Evolutionary conservation across 2,329 filamentous ascomycete species (phyloP).

Genomic region (Paramyrothecium sp.): DNA sequence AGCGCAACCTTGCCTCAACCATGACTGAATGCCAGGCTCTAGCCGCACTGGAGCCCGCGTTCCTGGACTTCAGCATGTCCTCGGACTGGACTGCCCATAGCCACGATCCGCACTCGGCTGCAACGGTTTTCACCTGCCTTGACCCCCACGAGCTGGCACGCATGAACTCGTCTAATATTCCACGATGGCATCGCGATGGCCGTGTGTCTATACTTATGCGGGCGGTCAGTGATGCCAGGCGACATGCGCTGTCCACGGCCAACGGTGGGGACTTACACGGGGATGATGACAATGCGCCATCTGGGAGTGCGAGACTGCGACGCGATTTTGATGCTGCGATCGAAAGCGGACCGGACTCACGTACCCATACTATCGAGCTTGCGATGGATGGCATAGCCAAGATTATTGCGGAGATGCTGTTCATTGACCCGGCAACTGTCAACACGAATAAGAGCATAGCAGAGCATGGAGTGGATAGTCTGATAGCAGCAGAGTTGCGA

Average conservation of each 20-base stretch:
- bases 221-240: background rate
- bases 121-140: background rate
- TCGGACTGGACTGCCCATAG: background rate
- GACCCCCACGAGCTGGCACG: background rate
- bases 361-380: background rate
- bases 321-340: background rate
- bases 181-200: background rate
- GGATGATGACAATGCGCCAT: background rate
- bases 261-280: no score
- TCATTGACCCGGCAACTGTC: background rate
- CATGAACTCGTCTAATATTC: background rate
- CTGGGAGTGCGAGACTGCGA: background rate
- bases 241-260: background rate
- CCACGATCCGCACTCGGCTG: background rate
- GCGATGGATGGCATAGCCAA: background rate
- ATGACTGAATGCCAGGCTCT: background rate
- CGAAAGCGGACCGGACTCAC: background rate
- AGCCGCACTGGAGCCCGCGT: background rate
- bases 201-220: background rate
- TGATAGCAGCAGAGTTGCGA: slow-evolving; percentile 3
- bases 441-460: background rate
- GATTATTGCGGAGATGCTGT: background rate
- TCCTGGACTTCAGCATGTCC: background rate
- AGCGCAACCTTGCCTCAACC: background rate
- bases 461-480: slow-evolving; percentile 2